Evolutionary conservation across 805 yeast species (phyloP).

Genomic region (Starmerella stellata): DNA sequence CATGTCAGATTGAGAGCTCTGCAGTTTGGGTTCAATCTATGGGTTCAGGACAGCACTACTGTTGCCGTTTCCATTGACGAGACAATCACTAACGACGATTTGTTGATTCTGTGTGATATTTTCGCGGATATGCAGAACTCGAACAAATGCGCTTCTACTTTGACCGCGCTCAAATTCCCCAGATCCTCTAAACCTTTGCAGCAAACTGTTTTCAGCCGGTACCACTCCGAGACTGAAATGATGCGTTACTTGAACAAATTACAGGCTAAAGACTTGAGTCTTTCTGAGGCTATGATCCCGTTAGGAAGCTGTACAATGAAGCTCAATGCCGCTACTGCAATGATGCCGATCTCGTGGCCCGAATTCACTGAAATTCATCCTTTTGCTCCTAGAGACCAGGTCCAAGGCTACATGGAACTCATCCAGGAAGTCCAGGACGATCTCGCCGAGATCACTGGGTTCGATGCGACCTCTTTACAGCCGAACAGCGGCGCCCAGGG

Average conservation of each 20-base stretch:
- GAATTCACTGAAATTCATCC: constrained; percentile 82
- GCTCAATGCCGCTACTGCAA: constrained; percentile 82
- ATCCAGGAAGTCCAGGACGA: constrained; percentile 64
- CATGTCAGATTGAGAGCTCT: constrained; percentile 42
- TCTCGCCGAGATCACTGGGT: constrained; percentile 81
- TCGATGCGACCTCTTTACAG: constrained; percentile 75
- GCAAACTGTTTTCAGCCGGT: constrained; percentile 62
- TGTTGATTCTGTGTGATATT: constrained; percentile 36
- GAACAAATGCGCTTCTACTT: constrained; percentile 25
- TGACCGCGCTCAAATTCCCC: constrained; percentile 23
- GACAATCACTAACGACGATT: constrained; percentile 49
- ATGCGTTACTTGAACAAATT: constrained; percentile 71
- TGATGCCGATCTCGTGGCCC: constrained; percentile 90
- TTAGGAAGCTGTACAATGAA: constrained; percentile 98
- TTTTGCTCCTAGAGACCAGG: constrained; percentile 77
- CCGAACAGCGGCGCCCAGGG: constrained; percentile 99
- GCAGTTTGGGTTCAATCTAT: constrained; percentile 53
- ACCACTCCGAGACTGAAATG: constrained; percentile 92
- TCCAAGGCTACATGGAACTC: constrained; percentile 65
- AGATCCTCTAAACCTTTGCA: constrained; percentile 28
- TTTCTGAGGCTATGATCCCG: constrained; percentile 94
- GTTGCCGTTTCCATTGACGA: constrained; percentile 84
- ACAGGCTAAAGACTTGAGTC: constrained; percentile 75
- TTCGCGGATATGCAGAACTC: constrained; percentile 24
- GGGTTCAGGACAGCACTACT: constrained; percentile 40